Percentiles rank a stretch among this genome's conserved stretches.
Evolutionary conservation across 2,329 filamentous ascomycete genomes (phyloP).

Genomic region (Sphaceloma murrayae): DNA sequence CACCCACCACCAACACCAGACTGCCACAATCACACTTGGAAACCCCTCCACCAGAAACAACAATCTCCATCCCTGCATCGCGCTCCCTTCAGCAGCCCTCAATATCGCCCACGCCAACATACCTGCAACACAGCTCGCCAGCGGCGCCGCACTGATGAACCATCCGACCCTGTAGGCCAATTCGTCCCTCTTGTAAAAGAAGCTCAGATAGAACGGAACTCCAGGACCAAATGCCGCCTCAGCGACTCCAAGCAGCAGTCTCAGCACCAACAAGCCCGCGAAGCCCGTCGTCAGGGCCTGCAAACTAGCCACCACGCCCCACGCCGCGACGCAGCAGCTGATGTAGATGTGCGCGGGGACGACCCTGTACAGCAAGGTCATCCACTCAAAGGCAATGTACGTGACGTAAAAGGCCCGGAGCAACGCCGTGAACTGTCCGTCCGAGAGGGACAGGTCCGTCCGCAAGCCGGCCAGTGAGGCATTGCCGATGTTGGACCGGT

Average conservation of each 20-base stretch:
- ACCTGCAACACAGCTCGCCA: conserved; percentile 61
- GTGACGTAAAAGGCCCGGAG: conserved; percentile 55
- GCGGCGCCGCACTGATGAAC: conserved; percentile 65
- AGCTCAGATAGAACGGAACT: conserved; percentile 54
- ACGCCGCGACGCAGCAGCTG: conserved; percentile 57
- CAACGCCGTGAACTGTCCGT: conserved; percentile 51
- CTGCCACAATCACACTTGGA: conserved; percentile 65
- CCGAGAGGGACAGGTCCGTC: conserved; percentile 45
- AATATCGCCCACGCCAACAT: conserved; percentile 71
- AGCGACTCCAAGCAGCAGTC: conserved; percentile 45
- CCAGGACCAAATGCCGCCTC: conserved; percentile 56
- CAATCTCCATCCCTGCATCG: conserved; percentile 75
- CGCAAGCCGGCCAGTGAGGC: conserved; percentile 50
- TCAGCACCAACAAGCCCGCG: conserved; percentile 53
- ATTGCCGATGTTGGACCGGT: conserved; percentile 56
- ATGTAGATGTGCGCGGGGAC: conserved; percentile 55
- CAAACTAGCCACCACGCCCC: conserved; percentile 69
- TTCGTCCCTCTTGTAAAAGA: conserved; percentile 58
- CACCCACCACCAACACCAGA: conserved; percentile 63
- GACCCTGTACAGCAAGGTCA: conserved; percentile 50
- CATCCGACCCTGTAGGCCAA: conserved; percentile 76
- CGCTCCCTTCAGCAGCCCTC: conserved; percentile 52
- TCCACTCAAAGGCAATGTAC: conserved; percentile 57
- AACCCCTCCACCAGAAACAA: conserved; percentile 80
- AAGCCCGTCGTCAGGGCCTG: conserved; percentile 45